Evolutionary conservation across 805 yeast species (phyloP).

Genomic region (Lipomyces spencermartinsiae): DNA sequence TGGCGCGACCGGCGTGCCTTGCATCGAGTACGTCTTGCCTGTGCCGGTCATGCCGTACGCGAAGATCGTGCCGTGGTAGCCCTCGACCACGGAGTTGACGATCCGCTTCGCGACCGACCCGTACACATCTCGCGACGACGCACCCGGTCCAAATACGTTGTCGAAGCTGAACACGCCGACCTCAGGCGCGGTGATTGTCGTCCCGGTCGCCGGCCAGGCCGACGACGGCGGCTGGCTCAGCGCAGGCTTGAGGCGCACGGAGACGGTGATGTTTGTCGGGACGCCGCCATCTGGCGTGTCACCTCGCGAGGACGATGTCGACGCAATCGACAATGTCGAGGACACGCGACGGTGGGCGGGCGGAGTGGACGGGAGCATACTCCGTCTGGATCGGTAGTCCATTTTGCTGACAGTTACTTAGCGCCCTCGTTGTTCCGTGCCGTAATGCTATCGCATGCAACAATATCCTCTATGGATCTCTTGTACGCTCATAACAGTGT

Average conservation of each 20-base stretch:
- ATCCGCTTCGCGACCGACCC: constrained; percentile 58
- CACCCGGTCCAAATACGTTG: constrained; percentile 65
- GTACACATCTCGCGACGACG: constrained; percentile 60
- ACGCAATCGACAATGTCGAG: neutral
- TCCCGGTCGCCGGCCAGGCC: constrained; percentile 26
- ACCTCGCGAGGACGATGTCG: neutral
- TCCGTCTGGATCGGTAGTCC: constrained; percentile 9
- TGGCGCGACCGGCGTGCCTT: constrained; percentile 65
- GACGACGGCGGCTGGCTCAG: neutral
- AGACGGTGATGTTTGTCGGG: constrained; percentile 31
- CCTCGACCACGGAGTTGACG: constrained; percentile 65
- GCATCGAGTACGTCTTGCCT: constrained; percentile 89
- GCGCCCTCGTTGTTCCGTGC: neutral
- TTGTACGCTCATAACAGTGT: no score
- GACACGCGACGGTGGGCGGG: constrained; percentile 10
- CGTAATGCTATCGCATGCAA: neutral
- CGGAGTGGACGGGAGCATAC: neutral
- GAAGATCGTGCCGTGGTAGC: constrained; percentile 76
- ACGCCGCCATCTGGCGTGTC: constrained; percentile 3
- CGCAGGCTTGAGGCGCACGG: constrained; percentile 30
- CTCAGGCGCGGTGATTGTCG: constrained; percentile 49
- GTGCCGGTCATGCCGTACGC: constrained; percentile 97
- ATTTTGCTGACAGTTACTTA: neutral
- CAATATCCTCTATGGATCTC: no score
- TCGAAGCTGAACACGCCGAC: constrained; percentile 78